Percentiles rank a stretch among this genome's conserved stretches.
Conservation (phyloP, 495 filamentous ascomycete genomes). For the Glarea lozoyensis region DNA sequence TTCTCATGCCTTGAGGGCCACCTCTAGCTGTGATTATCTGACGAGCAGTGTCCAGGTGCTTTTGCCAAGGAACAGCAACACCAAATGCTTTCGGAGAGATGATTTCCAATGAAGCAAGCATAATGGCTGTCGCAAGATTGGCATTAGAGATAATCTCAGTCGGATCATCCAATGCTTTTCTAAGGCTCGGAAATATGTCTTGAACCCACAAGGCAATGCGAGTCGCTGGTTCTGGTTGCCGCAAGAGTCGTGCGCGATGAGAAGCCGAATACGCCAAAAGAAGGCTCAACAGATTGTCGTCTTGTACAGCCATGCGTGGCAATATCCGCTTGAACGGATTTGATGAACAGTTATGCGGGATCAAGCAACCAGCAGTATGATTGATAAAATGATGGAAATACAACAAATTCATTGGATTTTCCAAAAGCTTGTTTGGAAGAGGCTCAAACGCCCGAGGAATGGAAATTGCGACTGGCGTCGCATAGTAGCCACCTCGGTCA, state of each 20-base stretch:
- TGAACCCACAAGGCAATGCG: conserved; percentile 74
- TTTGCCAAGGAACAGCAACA: conserved; percentile 64
- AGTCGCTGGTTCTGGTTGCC: conserved; percentile 64
- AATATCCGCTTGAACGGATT: conserved; percentile 69
- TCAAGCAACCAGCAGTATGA: conserved; percentile 63
- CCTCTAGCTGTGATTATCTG: conserved; percentile 65
- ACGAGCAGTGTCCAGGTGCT: conserved; percentile 66
- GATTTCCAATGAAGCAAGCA: conserved; percentile 80
- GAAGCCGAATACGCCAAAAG: conserved; percentile 76
- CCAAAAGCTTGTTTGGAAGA: conserved; percentile 41
- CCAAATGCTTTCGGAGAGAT: conserved; percentile 74
- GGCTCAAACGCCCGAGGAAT: conserved; percentile 59
- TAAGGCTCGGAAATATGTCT: conserved; percentile 67
- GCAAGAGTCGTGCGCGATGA: conserved; percentile 69
- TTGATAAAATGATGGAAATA: conserved; percentile 75
- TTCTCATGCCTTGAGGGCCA: conserved; percentile 44
- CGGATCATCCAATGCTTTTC: conserved; percentile 56
- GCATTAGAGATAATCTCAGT: conserved; percentile 53
- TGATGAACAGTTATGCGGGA: conserved; percentile 64
- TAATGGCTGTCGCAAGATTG: conserved; percentile 75
- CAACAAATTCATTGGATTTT: conserved; percentile 72
- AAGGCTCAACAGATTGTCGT: conserved; percentile 70
- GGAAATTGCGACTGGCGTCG: conserved; percentile 43
- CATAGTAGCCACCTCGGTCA: conserved; percentile 57
- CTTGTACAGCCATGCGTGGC: conserved; percentile 55